These are phyloP conservation scores for Bruguiera sexangula DNA, from an alignment of 345 rosid species.

Conservation along the genomic window DNA sequence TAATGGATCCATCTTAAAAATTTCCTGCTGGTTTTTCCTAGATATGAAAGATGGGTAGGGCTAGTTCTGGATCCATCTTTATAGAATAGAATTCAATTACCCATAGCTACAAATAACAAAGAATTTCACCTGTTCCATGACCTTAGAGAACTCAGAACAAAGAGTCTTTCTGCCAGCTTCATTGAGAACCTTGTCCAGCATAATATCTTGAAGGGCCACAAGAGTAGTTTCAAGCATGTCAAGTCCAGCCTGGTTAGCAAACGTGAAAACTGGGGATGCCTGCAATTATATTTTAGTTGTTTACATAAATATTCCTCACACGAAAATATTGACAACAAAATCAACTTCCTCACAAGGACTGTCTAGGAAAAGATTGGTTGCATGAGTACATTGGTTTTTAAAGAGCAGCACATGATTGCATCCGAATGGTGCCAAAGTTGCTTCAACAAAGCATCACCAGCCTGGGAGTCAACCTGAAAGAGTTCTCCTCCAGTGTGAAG, in stretches of 20 bases:
- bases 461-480: slow-evolving; percentile 44
- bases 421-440: slow-evolving; percentile 84
- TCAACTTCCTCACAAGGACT: background rate
- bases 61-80: too few relatives aligned
- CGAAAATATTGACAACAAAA: background rate
- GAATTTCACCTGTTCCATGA: slow-evolving; percentile 82
- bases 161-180: slow-evolving; percentile 73
- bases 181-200: slow-evolving; percentile 79
- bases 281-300: slow-evolving; percentile 23
- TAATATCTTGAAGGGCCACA: slow-evolving; percentile 87
- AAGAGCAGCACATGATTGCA: slow-evolving; percentile 87
- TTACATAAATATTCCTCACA: background rate
- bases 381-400: slow-evolving; percentile 53
- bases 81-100: background rate
- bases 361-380: background rate
- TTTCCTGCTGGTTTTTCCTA: too few relatives aligned
- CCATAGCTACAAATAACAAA: background rate
- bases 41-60: too few relatives aligned
- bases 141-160: slow-evolving; percentile 77
- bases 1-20: too few relatives aligned
- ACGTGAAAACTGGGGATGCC: slow-evolving; percentile 79
- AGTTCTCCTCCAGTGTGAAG: slow-evolving; percentile 72
- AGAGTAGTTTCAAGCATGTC: slow-evolving; percentile 98
- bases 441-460: slow-evolving; percentile 69
- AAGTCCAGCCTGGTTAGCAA: slow-evolving; percentile 91